Base-by-base conservation (phyloP, 148 eudicot genomes). In the Chenopodium suecicum region DNA sequence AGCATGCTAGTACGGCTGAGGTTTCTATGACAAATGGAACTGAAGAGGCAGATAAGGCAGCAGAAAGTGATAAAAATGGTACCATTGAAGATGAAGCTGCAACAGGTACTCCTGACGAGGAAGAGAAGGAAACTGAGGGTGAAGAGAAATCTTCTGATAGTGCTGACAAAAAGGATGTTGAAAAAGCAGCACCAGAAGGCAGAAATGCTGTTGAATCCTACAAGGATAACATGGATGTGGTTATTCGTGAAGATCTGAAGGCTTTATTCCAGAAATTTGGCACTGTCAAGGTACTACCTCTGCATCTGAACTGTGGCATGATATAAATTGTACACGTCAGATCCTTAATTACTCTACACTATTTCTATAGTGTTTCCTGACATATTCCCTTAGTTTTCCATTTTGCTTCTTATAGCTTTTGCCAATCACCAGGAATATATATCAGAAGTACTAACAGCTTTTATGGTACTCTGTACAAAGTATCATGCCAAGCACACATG, bases 241-340 rank as follows among this genome's bases (percentile, higher is more conserved):
- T 96, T 79, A 67, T 89, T 68, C 93, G 99, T 75, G 99, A 96
- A 82, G 99, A 96, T 85, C 85, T 96, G 62, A 96, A 90, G 88
- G 87, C 85, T 47, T 81, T 90, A 46, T 94, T 96, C 79, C 82
- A 82, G 74, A 96, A 89, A 75, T 96, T 88, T 84, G 99, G 99
- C 77, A 78, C 82, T 29, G 90, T 96, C 25, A 96, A 92, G 98
- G 99, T 96, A 92, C 46, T 44, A 89, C 3, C 25, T 48, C 9
- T 46, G 70, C 46, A 29, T 81, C 56, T 48, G 6, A 32, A 22
- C 10, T 47, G 22, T 54, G 29, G n/a, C 46, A 23, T 37, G 69
- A 10, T 17, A 9, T 60, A 34, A 3, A n/a, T 41, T 19, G 37
- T 37, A 37, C 22, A 50, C 29, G 7, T 22, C 44, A 19, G 34